phyloP scores from a whole-genome alignment of 2,329 filamentous ascomycete genomes.

The Paecilomyces sp. region DNA sequence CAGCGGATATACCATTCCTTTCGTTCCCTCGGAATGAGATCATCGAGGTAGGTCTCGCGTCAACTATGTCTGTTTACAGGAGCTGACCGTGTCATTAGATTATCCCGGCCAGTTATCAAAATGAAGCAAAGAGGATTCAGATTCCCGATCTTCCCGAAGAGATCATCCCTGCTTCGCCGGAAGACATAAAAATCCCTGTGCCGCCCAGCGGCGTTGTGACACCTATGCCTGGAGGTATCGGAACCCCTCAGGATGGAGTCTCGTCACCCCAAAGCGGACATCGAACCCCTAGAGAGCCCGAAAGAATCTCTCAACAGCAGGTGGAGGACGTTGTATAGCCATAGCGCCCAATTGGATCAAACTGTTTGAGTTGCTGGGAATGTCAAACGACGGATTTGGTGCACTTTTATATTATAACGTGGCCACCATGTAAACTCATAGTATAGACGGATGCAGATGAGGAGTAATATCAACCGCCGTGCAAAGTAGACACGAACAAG shows the following conservation, averaged over 20 bases:
- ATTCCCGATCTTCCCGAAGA: constrained; percentile 62
- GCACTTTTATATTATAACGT: neutral
- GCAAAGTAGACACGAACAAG: constrained; percentile 91
- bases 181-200: constrained; percentile 74
- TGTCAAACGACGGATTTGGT: neutral
- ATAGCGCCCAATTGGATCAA: neutral
- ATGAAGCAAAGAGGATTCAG: constrained; percentile 83
- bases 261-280: constrained; percentile 37
- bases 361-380: constrained; percentile 1
- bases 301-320: constrained; percentile 38
- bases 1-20: constrained; percentile 84
- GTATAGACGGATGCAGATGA: neutral
- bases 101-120: constrained; percentile 94
- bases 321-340: constrained; percentile 37
- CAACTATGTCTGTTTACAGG: neutral
- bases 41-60: constrained; percentile 59
- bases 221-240: constrained; percentile 35
- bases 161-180: constrained; percentile 69
- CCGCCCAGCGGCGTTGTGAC: constrained; percentile 49
- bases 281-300: constrained; percentile 35
- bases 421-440: neutral
- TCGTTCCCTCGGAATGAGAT: constrained; percentile 95
- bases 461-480: constrained; percentile 65
- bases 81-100: constrained; percentile 47
- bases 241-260: constrained; percentile 31